phyloP scores from a whole-genome alignment of 108 stramenopile species.

The Nitzschia palea region DNA sequence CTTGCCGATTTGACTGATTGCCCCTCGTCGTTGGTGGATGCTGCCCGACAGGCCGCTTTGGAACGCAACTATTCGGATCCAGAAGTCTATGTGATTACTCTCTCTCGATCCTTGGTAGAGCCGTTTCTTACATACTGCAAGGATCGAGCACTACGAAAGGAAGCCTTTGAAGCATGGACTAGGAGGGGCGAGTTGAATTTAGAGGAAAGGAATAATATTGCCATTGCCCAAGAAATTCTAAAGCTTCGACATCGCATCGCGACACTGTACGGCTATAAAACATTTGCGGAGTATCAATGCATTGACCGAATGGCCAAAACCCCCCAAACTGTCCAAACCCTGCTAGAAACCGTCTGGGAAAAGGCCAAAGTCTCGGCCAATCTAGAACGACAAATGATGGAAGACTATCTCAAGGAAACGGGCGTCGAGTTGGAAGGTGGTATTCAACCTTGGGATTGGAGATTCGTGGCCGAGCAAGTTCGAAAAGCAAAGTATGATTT shows the following conservation, averaged over 20 bases:
- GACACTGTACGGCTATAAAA: conserved; percentile 48
- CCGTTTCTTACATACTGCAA: conserved; percentile 65
- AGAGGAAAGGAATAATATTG: conserved; percentile 60
- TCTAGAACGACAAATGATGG: conserved; percentile 60
- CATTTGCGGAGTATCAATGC: conserved; percentile 70
- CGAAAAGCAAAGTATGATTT: conserved; percentile 66
- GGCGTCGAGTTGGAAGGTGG: conserved; percentile 60
- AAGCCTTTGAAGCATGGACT: conserved; percentile 64
- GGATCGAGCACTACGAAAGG: conserved; percentile 59
- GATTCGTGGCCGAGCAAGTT: conserved; percentile 76
- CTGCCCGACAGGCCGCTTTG: conserved; percentile 63
- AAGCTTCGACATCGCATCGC: conserved; percentile 60
- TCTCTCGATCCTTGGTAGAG: conserved; percentile 69
- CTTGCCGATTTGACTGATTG: conserved; percentile 60
- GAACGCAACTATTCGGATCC: conserved; percentile 48
- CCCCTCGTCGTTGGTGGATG: conserved; percentile 57
- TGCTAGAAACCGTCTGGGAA: conserved; percentile 73
- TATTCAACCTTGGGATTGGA: conserved; percentile 81
- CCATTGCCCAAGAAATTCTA: conserved; percentile 61
- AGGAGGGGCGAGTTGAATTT: conserved; percentile 57
- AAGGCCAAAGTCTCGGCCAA: conserved; percentile 71
- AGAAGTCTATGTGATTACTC: conserved; percentile 68
- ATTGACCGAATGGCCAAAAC: conserved; percentile 81
- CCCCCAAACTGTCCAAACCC: conserved; percentile 59
- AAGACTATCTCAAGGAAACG: conserved; percentile 50